Evolutionary conservation across 805 yeast species (phyloP), one percentile per base, ranked within the genome.

Genomic region (Scheffersomyces spartinae): DNA sequence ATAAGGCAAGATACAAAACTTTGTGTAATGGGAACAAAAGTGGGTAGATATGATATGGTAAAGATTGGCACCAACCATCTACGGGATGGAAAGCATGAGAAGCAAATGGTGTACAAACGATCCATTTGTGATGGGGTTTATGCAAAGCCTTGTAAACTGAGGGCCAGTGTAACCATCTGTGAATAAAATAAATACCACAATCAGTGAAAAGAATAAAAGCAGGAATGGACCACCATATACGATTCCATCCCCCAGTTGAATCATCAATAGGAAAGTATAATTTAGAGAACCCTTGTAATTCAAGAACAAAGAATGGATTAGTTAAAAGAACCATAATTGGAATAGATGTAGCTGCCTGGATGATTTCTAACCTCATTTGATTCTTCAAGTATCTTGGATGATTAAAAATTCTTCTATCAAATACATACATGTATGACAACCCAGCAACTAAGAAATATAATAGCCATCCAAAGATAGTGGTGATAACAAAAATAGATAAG

Each of bases 91-190:
- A 91, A 14, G 97, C 96, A 47, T 86, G 96, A 6, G 95, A 83
- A 1, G 98, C 98, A 58, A 79, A 91, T 22, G 98, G 98, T 7
- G 98, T 88, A 34, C 97, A 88, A 20, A 91, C 95, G 40, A 91
- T 74, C 98, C 98, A 91, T 60, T 91, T 91, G 68, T 91, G 98
- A 55, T 91, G 98, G 8, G 96, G 96, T 61, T 91, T 91, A 63
- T 91, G 98, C 34, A 91, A 61, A 14, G 44, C 52, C 61, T 79
- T 86, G 71, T 91, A 91, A 20, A 91, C 77, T 10, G 64, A 40
- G 13, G 95, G 96, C 83, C 91, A 84, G 52, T 91, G 98, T 45
- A 91, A 67, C 70, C 82, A 71, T 49, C 97, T 74, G 60, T 91
- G 98, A 40, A 85, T 78, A 45, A 80, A 64, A 52, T 91, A 91